Conservation (phyloP, 805 yeast species). For the Priceomyces haplophilus region DNA sequence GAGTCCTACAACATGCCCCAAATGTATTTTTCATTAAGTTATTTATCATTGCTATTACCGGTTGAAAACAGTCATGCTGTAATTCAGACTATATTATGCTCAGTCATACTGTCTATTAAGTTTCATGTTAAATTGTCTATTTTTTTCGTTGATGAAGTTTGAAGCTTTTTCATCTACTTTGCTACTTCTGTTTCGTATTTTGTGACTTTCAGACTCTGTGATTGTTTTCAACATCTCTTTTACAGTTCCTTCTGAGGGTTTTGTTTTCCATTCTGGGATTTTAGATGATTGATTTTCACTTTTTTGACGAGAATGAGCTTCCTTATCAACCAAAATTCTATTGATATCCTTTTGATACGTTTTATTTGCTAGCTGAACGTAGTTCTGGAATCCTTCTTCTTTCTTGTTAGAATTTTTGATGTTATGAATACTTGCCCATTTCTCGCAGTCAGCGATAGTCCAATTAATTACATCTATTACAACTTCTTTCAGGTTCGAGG, state of each 20-base stretch:
- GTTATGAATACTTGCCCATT: constrained; percentile 50
- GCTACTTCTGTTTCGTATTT: constrained; percentile 32
- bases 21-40: no score
- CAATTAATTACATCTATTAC: constrained; percentile 40
- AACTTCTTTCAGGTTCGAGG: constrained; percentile 6
- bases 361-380: constrained; percentile 54
- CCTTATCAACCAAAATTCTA: constrained; percentile 33
- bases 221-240: constrained; percentile 1
- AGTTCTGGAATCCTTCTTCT: constrained; percentile 46
- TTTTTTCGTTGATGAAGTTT: constrained; percentile 64
- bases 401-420: constrained; percentile 21
- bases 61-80: no score
- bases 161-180: constrained; percentile 33
- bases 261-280: constrained; percentile 20
- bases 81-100: neutral
- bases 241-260: constrained; percentile 32
- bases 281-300: constrained; percentile 15
- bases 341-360: constrained; percentile 55
- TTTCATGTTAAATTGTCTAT: constrained; percentile 70
- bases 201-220: constrained; percentile 14
- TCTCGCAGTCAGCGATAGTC: constrained; percentile 62
- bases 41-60: no score
- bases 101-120: constrained; percentile 52
- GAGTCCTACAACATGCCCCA: no score
- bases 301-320: constrained; percentile 42